Percentiles rank a stretch among this genome's conserved stretches.
phyloP scores from a whole-genome alignment of 345 rosid species.

The Ailanthus altissimus region DNA sequence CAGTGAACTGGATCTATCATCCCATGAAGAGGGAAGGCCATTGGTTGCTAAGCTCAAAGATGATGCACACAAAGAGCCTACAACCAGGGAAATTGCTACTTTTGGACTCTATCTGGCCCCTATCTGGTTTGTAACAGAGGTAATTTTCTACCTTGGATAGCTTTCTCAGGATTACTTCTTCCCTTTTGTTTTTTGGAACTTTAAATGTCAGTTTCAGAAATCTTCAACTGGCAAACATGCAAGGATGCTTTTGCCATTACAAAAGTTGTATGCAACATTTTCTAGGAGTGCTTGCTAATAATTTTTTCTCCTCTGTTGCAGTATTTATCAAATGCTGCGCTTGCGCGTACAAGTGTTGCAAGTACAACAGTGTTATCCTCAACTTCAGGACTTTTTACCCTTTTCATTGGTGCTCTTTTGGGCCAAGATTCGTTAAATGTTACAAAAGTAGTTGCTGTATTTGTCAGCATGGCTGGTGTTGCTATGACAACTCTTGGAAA shows the following conservation, averaged over 20 bases:
- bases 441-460: conserved; percentile 84
- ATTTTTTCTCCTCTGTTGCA: conserved; percentile 32
- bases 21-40: conserved; percentile 59
- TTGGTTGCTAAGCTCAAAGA: conserved; percentile 66
- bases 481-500: conserved; percentile 95
- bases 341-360: conserved; percentile 95
- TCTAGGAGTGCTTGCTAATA: conserved; percentile 12
- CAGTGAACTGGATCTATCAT: conserved; percentile 61
- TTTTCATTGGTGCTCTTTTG: conserved; percentile 82
- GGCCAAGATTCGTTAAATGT: conserved; percentile 89
- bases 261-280: neutral
- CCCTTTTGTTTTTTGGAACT: conserved; percentile 3
- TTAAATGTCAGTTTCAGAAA: neutral
- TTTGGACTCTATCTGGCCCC: conserved; percentile 96
- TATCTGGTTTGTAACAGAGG: conserved; percentile 98
- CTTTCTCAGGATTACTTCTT: conserved; percentile 9
- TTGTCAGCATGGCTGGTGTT: conserved; percentile 95
- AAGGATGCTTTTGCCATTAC: neutral
- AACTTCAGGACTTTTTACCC: conserved; percentile 98
- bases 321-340: conserved; percentile 99
- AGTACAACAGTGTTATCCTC: conserved; percentile 98
- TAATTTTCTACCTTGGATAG: conserved; percentile 25
- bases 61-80: conserved; percentile 54
- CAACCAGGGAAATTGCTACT: conserved; percentile 68
- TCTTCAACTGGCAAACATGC: neutral